Base-by-base conservation (phyloP, 106 monocot species). In the Apostasia ramifera region DNA sequence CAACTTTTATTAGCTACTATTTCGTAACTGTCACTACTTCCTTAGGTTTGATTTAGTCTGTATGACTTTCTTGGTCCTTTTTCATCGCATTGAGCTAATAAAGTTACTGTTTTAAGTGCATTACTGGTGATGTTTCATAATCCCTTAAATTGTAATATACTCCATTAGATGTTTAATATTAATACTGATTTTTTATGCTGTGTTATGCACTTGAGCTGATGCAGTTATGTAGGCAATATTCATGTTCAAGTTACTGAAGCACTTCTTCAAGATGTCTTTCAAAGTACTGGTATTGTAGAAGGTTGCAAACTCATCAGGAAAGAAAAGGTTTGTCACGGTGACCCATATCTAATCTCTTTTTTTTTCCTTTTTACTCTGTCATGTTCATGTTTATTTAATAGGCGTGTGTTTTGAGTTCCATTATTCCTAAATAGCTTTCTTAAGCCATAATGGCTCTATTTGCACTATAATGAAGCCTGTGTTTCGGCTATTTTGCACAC, bases 251-350 rank as follows among this genome's bases (percentile, higher is more conserved):
- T 86, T 39, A 93, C 88, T 51, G 93, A 93, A 63, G 74, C 70
- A 40, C 81, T 93, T 53, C 88, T 93, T 70, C 88, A 86, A 61
- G 93, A 88, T 73, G 88, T 93, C 56, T 93, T 93, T 44, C 79
- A 70, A 55, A 86, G 83, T 75, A 81, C 83, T 68, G 93, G 93
- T 68, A 77, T 66, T 13, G 68, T 93, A 70, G 93, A 93, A 83
- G 88, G 92, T 52, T 93, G 92, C 77, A 93, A 93, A 66, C 88
- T 88, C 37, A 88, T 93, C 40, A 79, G 88, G 70, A 91, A 91
- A 66, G 86, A 91, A 46, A 91, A 91, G 90, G 86, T 86, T 71
- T 44, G 12, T 13, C 62, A 14, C 26, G 26, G 26, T 26, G 26
- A 26, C 26, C 26, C 26, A 26, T 26, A 26, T 26, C 26, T 26